Evolutionary conservation across 768 basidiomycete genomes (phyloP).

Genomic region (Pleurotus ostreatus): DNA sequence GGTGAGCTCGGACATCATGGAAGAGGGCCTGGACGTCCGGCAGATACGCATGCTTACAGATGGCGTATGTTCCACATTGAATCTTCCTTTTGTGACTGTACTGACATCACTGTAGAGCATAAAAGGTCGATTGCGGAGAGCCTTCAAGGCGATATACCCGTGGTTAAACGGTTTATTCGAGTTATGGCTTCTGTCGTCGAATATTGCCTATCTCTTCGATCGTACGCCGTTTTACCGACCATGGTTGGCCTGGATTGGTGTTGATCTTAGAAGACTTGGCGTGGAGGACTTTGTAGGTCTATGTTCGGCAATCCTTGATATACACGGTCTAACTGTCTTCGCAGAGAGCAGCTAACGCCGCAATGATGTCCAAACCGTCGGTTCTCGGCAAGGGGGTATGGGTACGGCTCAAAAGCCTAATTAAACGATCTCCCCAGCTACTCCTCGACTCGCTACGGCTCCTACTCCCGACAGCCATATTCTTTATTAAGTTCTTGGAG

Average conservation of each 20-base stretch:
- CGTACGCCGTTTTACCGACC: slow-evolving; percentile 83
- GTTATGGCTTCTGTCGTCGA: slow-evolving; percentile 77
- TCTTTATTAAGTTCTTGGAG: slow-evolving; percentile 94
- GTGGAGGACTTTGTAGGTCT: slow-evolving; percentile 72
- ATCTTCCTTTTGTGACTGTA: neutral
- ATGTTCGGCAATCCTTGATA: neutral
- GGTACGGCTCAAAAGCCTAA: slow-evolving; percentile 39
- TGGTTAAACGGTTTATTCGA: slow-evolving; percentile 78
- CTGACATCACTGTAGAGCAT: slow-evolving; percentile 35
- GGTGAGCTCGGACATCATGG: slow-evolving; percentile 58
- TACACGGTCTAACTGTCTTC: slow-evolving; percentile 8
- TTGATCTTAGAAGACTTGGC: slow-evolving; percentile 77
- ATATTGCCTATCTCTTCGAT: slow-evolving; percentile 89
- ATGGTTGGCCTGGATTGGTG: slow-evolving; percentile 83
- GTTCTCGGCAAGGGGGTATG: slow-evolving; percentile 27
- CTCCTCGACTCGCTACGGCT: slow-evolving; percentile 76
- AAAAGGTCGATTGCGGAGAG: slow-evolving; percentile 47
- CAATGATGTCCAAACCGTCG: slow-evolving; percentile 21
- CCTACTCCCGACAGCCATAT: slow-evolving; percentile 83
- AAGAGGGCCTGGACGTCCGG: slow-evolving; percentile 43
- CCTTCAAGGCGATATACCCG: slow-evolving; percentile 77
- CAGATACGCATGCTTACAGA: slow-evolving; percentile 46
- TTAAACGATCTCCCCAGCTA: slow-evolving; percentile 54
- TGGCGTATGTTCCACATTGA: slow-evolving; percentile 34
- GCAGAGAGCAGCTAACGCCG: slow-evolving; percentile 38